Percentiles rank a stretch among this genome's conserved stretches.
phyloP scores from a whole-genome alignment of 1,284 basidiomycete genomes.

The Austroboletus rostrupii region DNA sequence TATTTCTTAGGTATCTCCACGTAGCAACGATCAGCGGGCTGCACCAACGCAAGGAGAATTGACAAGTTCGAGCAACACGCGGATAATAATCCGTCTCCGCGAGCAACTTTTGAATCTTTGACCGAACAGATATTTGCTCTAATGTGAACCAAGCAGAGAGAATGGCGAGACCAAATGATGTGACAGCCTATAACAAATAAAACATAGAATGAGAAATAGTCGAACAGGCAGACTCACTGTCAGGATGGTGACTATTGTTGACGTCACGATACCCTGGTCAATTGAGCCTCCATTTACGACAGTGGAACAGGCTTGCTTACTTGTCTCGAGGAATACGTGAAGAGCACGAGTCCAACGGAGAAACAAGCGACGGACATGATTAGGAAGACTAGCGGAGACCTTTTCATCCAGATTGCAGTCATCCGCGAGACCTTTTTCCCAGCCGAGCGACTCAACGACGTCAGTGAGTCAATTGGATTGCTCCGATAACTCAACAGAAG shows the following conservation, averaged over 20 bases:
- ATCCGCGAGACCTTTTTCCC: slow-evolving; percentile 54
- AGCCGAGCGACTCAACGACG: slow-evolving; percentile 47
- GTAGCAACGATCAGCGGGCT: slow-evolving; percentile 21
- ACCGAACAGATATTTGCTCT: slow-evolving; percentile 64
- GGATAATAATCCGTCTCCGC: slow-evolving; percentile 60
- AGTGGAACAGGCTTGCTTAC: slow-evolving; percentile 28
- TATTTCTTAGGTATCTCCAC: slow-evolving; percentile 21
- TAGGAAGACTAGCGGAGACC: slow-evolving; percentile 53
- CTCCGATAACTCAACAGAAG: slow-evolving; percentile 11
- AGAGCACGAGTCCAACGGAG: slow-evolving; percentile 52
- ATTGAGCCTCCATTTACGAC: slow-evolving; percentile 18
- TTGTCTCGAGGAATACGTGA: slow-evolving; percentile 48
- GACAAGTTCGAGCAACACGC: slow-evolving; percentile 32
- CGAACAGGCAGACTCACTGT: slow-evolving; percentile 40
- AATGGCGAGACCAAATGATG: slow-evolving; percentile 69
- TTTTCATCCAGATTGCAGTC: slow-evolving; percentile 54
- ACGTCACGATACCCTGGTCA: slow-evolving; percentile 52
- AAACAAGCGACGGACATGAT: slow-evolving; percentile 57
- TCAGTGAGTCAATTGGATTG: slow-evolving; percentile 19
- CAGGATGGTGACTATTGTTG: slow-evolving; percentile 69
- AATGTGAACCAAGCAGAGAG: slow-evolving; percentile 77
- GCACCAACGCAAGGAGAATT: slow-evolving; percentile 25
- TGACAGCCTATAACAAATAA: slow-evolving; percentile 37
- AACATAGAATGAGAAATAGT: not conserved
- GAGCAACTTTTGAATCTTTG: slow-evolving; percentile 73